phyloP scores from a whole-genome alignment of 1,284 basidiomycete genomes.

The Ganoderma leucocontextum region DNA sequence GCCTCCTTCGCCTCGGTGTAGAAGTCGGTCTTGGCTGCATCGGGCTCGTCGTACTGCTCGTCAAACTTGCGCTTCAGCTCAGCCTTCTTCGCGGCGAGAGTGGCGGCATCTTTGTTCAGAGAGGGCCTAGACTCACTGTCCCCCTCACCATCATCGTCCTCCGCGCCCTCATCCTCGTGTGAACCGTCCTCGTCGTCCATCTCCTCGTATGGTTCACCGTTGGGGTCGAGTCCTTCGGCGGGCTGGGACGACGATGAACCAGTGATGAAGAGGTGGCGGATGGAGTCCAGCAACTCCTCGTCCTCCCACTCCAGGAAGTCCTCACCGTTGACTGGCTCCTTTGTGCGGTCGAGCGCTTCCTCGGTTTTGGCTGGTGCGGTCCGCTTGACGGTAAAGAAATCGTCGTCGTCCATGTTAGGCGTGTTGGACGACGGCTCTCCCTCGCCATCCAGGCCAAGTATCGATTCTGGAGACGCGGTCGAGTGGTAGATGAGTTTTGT shows the following conservation, averaged over 20 bases:
- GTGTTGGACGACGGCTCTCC: constrained; percentile 42
- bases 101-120: constrained; percentile 47
- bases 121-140: constrained; percentile 43
- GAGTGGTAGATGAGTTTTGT: constrained; percentile 88
- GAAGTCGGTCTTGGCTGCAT: constrained; percentile 81
- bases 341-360: constrained; percentile 73
- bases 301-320: constrained; percentile 83
- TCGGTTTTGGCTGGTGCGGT: constrained; percentile 55
- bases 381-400: constrained; percentile 76
- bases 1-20: constrained; percentile 94
- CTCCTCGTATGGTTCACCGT: constrained; percentile 39
- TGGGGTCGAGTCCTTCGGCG: constrained; percentile 42
- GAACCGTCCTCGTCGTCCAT: constrained; percentile 52
- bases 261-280: constrained; percentile 93
- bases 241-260: constrained; percentile 49
- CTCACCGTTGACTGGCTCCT: constrained; percentile 59
- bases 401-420: constrained; percentile 60
- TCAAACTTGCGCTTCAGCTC: constrained; percentile 95
- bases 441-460: constrained; percentile 58
- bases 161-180: constrained; percentile 50
- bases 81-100: constrained; percentile 89
- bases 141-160: constrained; percentile 42
- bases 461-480: constrained; percentile 75
- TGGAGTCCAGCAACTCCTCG: constrained; percentile 85
- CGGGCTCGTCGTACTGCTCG: constrained; percentile 95